Evolutionary conservation across 2,329 filamentous ascomycete genomes (phyloP), one percentile per base, ranked within the genome.

Genomic region (Botryosphaeria agaves): DNA sequence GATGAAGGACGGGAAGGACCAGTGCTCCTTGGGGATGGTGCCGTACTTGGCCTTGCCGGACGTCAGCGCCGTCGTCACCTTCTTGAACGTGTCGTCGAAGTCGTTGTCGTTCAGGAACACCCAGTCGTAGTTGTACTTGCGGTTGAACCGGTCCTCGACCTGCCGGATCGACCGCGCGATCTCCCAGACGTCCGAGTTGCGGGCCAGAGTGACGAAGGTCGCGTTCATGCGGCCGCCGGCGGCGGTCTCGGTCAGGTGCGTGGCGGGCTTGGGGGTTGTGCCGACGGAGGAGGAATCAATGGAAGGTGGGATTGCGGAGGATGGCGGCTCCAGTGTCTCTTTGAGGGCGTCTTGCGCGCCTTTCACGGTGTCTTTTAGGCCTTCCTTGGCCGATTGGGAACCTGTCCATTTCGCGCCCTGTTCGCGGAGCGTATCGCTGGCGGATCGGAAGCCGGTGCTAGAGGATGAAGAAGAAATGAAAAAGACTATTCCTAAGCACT

Each of bases 121-220:
- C 91, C 91, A 98, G 52, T 95, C 87, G 59, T 98, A 98, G 62
- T 92, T 76, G 63, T 80, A 95, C 46, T 87, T 80, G 47, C 75
- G 73, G 62, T 98, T 98, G 72, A 98, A 98, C 49, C 89, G 81
- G 56, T 98, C 89, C 59, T 98, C 89, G 33, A 98, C 75, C 49
- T 93, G 82, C 33, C 89, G 82, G 49, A 98, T 98, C 8, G 85
- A 94, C 47, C 83, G 74, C 37, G 84, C 81, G 49, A 98, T 93
- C 30, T 98, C 89, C 89, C 89, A 98, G 17, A 95, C 62, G 49
- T 98, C 89, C 33, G 64, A 68, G 60, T 98, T 98, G 46, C 89
- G 77, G 32, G 89, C 89, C 36, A 98, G 70, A 14, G 85, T 93
- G 31, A 98, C 84, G 48, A 98, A 98, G 7, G 89, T 98, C 30